Conservation (phyloP, 192 early-diverging fungal species). For the Chytriomyces hyalinus region DNA sequence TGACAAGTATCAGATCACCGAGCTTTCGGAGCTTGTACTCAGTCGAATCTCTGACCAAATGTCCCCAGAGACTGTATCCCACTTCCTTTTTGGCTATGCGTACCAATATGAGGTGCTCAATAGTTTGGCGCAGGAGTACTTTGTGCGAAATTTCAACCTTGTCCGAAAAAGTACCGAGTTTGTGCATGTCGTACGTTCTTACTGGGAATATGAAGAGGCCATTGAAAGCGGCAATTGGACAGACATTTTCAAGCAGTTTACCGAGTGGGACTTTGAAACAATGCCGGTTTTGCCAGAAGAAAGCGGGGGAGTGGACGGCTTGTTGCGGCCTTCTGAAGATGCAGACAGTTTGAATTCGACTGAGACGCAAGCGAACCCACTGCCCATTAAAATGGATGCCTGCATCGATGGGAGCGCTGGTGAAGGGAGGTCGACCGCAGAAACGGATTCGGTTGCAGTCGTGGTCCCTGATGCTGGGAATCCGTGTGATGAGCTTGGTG, state of each 20-base stretch:
- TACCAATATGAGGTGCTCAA: neutral
- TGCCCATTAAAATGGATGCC: too few relatives aligned
- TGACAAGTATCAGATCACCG: conserved; percentile 27
- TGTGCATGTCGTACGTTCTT: neutral
- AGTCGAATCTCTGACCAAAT: neutral
- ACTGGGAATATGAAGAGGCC: neutral
- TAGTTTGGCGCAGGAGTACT: neutral
- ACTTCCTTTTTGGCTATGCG: conserved; percentile 14
- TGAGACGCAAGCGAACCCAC: too few relatives aligned
- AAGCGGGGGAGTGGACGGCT: conserved; percentile 7
- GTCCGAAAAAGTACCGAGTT: conserved; percentile 5
- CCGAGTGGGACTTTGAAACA: neutral
- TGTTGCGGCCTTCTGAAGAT: neutral
- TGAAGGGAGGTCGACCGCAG: too few relatives aligned
- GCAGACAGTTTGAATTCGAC: too few relatives aligned
- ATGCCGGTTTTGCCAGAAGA: neutral
- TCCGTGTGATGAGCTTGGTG: too few relatives aligned
- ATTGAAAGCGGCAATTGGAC: neutral
- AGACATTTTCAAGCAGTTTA: neutral
- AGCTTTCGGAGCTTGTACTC: neutral
- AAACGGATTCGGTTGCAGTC: too few relatives aligned
- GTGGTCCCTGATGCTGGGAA: too few relatives aligned
- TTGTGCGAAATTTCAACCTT: neutral
- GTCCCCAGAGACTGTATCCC: neutral
- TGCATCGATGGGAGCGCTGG: too few relatives aligned